Percentiles rank a stretch among this genome's conserved stretches.
These are phyloP conservation scores for Psilocybe azurescens DNA, from an alignment of 768 basidiomycete genomes.

Conservation along the genomic window DNA sequence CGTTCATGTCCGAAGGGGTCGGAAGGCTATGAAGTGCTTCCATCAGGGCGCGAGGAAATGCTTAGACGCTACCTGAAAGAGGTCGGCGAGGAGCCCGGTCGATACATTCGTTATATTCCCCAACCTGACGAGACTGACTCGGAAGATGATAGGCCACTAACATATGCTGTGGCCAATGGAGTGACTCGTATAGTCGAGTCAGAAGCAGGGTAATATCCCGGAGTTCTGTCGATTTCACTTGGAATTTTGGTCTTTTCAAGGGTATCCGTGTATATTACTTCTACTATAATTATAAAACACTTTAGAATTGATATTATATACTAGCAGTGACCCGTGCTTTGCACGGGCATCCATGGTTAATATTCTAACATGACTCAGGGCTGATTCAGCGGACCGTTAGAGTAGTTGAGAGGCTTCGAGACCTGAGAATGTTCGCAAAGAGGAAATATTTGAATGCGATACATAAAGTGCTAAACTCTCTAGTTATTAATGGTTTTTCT, in stretches of 20 bases:
- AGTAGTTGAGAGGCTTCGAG: too few relatives aligned
- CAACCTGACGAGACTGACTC: conserved; percentile 53
- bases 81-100: conserved; percentile 57
- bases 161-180: conserved; percentile 8
- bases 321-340: too few relatives aligned
- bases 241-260: neutral
- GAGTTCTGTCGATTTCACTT: neutral
- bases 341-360: too few relatives aligned
- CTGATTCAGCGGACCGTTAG: too few relatives aligned
- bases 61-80: conserved; percentile 59
- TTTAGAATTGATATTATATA: neutral
- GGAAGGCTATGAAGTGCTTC: conserved; percentile 80
- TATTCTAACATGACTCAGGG: too few relatives aligned
- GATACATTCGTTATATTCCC: conserved; percentile 74
- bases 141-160: conserved; percentile 29
- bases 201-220: too few relatives aligned
- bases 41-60: conserved; percentile 67
- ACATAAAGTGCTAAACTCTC: too few relatives aligned
- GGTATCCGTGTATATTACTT: neutral
- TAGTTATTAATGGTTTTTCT: too few relatives aligned
- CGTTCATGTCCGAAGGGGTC: conserved; percentile 63
- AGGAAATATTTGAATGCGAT: too few relatives aligned
- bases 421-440: too few relatives aligned
- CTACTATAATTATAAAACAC: neutral
- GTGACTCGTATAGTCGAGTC: neutral